Evolutionary conservation across 192 early-diverging fungal genomes (phyloP).

Genomic region (Backusella macrospora): DNA sequence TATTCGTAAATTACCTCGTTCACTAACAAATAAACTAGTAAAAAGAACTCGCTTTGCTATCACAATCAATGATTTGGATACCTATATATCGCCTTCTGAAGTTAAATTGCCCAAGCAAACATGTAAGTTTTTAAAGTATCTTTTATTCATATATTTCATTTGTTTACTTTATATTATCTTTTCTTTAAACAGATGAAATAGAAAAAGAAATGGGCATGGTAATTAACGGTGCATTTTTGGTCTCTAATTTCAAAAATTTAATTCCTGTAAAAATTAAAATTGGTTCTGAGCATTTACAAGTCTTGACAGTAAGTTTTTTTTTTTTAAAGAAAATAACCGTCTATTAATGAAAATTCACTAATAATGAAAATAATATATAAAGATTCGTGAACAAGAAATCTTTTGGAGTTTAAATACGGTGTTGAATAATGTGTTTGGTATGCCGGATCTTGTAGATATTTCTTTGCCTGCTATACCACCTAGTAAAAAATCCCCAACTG

Average conservation of each 20-base stretch:
- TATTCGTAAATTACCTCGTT: slow-evolving; percentile 51
- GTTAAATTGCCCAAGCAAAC: slow-evolving; percentile 74
- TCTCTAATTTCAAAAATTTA: slow-evolving; percentile 59
- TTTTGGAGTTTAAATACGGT: slow-evolving; percentile 67
- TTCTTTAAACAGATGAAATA: slow-evolving; percentile 48
- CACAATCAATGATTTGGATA: slow-evolving; percentile 62
- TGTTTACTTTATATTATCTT: not conserved
- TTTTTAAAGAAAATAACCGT: not conserved
- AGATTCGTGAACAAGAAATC: slow-evolving; percentile 66
- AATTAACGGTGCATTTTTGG: slow-evolving; percentile 61
- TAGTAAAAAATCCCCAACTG: slow-evolving; percentile 6
- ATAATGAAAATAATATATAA: not conserved
- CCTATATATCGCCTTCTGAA: slow-evolving; percentile 71
- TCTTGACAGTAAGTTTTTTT: slow-evolving; percentile 52
- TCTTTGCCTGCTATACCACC: slow-evolving; percentile 15
- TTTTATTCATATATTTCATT: not conserved
- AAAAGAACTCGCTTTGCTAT: slow-evolving; percentile 68
- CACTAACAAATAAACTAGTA: slow-evolving; percentile 49
- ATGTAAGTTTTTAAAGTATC: slow-evolving; percentile 18
- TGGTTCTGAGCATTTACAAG: slow-evolving; percentile 76
- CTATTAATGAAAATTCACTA: not conserved
- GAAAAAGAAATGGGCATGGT: slow-evolving; percentile 66
- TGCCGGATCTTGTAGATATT: slow-evolving; percentile 7
- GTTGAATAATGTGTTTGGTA: slow-evolving; percentile 79
- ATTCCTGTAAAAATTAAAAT: slow-evolving; percentile 80